Evolutionary conservation across 2,329 filamentous ascomycete species (phyloP).

Genomic region (Leptographium lundbergii): DNA sequence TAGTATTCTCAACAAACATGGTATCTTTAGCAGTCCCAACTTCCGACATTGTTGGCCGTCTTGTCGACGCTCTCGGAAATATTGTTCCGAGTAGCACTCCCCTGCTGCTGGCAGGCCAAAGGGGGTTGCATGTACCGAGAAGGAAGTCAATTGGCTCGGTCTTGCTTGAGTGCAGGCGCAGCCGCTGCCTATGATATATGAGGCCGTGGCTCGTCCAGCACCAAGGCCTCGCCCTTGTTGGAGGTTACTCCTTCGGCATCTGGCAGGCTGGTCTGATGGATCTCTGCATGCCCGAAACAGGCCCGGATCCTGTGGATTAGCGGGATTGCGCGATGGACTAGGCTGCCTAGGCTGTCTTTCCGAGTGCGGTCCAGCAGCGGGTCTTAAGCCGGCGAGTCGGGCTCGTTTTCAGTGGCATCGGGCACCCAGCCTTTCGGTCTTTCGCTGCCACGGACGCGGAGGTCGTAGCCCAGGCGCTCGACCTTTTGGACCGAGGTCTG

Average conservation of each 20-base stretch:
- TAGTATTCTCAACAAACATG: too few relatives aligned
- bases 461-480: slow-evolving; percentile 77
- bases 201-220: slow-evolving; percentile 36
- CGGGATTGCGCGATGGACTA: not conserved
- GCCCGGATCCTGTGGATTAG: too few relatives aligned
- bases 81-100: slow-evolving; percentile 30
- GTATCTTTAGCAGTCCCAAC: too few relatives aligned
- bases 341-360: not conserved
- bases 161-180: slow-evolving; percentile 41
- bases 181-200: slow-evolving; percentile 39
- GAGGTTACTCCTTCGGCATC: slow-evolving; percentile 24
- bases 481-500: slow-evolving; percentile 84
- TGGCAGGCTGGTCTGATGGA: too few relatives aligned
- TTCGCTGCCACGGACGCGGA: slow-evolving; percentile 78
- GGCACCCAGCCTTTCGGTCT: slow-evolving; percentile 86
- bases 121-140: slow-evolving; percentile 44
- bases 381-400: not conserved
- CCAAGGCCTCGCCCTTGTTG: slow-evolving; percentile 44
- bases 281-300: too few relatives aligned
- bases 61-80: too few relatives aligned
- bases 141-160: slow-evolving; percentile 47
- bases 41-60: too few relatives aligned
- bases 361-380: not conserved
- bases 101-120: slow-evolving; percentile 42
- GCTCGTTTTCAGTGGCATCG: slow-evolving; percentile 35